Conservation (phyloP, 768 basidiomycete species). For the Suillus weaverae region DNA sequence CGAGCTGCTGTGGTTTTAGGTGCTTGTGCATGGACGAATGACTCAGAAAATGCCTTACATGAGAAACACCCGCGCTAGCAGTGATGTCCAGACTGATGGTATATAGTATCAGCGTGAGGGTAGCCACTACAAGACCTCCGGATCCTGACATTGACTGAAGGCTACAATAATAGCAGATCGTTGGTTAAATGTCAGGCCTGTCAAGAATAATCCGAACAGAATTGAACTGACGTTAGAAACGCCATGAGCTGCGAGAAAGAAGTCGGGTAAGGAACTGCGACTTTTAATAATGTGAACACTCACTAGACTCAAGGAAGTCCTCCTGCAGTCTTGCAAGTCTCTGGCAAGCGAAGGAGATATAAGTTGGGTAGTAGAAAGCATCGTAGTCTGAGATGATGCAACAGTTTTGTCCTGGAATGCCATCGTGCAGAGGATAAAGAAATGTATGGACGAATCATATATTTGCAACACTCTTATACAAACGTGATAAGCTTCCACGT, state of each 20-base stretch:
- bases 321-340: constrained; percentile 25
- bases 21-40: background rate
- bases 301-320: constrained; percentile 23
- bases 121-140: constrained; percentile 15
- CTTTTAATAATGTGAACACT: background rate
- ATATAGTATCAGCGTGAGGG: constrained; percentile 29
- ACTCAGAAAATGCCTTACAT: constrained; percentile 13
- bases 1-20: constrained; percentile 5
- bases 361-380: background rate
- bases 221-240: constrained; percentile 26
- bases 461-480: background rate
- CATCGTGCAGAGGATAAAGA: background rate
- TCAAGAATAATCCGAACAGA: background rate
- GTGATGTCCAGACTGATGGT: constrained; percentile 30
- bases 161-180: constrained; percentile 11
- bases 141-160: constrained; percentile 25
- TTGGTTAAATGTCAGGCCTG: background rate
- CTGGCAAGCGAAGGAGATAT: constrained; percentile 16
- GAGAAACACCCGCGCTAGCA: constrained; percentile 18
- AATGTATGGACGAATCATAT: too few species aligned
- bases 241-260: constrained; percentile 21
- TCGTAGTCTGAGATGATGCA: background rate
- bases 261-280: background rate
- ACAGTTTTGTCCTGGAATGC: background rate
- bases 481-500: background rate